Evolutionary conservation across 345 rosid species (phyloP).

Genomic region (Eucalyptus tenuipes): DNA sequence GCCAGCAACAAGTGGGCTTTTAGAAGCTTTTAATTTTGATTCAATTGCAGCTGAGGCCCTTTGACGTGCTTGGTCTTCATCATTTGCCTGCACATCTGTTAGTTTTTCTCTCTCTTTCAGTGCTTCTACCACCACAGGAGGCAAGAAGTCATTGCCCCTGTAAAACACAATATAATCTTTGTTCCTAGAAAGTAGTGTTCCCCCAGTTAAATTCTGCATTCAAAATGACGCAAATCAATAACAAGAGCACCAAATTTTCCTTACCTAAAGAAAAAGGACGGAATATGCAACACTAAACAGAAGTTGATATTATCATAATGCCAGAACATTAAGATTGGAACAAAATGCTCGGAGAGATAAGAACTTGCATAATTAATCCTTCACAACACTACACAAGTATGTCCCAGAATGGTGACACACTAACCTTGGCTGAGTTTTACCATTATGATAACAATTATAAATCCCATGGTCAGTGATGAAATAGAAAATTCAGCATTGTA

Average conservation of each 20-base stretch:
- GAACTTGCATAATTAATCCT: not conserved
- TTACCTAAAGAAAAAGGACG: not conserved
- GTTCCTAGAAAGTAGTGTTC: constrained; percentile 73
- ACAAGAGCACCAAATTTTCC: not conserved
- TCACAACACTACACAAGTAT: not conserved
- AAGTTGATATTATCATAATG: not conserved
- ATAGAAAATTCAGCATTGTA: not conserved
- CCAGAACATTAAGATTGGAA: not conserved
- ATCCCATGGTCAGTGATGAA: not conserved
- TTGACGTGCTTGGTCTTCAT: constrained; percentile 70
- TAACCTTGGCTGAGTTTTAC: not conserved
- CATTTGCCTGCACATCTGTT: constrained; percentile 39
- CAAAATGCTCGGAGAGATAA: not conserved
- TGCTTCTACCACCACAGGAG: constrained; percentile 42
- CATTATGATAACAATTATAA: not conserved
- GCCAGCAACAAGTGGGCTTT: constrained; percentile 54
- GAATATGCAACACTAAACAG: not conserved
- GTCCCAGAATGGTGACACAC: not conserved
- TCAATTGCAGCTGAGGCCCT: constrained; percentile 17
- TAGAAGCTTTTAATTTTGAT: constrained; percentile 19
- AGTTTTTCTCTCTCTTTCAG: constrained; percentile 51
- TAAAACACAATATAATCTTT: constrained; percentile 86
- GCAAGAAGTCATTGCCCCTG: constrained; percentile 92
- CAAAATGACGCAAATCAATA: not conserved
- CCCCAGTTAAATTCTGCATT: constrained; percentile 75